Evolutionary conservation across 306 rosid genomes (phyloP), one percentile per base, ranked within the genome.

Genomic region (Medicago ruthenica): DNA sequence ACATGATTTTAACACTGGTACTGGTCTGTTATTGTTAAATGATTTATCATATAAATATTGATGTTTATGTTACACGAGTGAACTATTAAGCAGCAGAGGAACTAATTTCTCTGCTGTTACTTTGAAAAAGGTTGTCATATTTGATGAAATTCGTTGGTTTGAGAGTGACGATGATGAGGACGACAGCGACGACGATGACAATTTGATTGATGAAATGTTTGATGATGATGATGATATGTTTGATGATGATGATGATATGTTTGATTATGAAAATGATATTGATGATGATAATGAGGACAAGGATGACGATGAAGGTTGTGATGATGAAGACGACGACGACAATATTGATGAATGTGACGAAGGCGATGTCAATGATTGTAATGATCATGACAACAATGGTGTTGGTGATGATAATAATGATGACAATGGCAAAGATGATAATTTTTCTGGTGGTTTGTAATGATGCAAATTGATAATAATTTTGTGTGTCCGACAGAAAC

Each of bases 81-180:
- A 66, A 65, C 82, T 78, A 60, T 54, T 81, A 80, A 76, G 88
- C 86, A 86, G 92, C 91, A 83, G 92, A 87, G 92, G 87, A 86
- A 76, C 91, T 88, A 81, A 88, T 90, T 85, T 87, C 92, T 92
- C 88, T 87, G 93, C 91, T 83, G 86, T 84, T 82, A 82, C 85
- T 80, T 83, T 87, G 86, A 80, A 84, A 80, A 89, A 83, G 97
- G 93, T 84, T 82, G 62, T 36, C 78, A 39, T 73, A 73, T 83
- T 72, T 82, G 83, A 72, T 75, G 82, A 31, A 65, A 55, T 79
- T 67, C 71, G 7, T 71, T 88, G 93, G 90, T 87, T 85, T 82
- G 71, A 40, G 12, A 34, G 60, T 75, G 82, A 42, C 70, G 84
- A n/a, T 58, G 85, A 69, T 10, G 78, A 51, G 3, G 54, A 57